Percentiles rank a stretch among this genome's conserved stretches.
Evolutionary conservation across 495 filamentous ascomycete genomes (phyloP).

Genomic region (Annulohypoxylon nitens): DNA sequence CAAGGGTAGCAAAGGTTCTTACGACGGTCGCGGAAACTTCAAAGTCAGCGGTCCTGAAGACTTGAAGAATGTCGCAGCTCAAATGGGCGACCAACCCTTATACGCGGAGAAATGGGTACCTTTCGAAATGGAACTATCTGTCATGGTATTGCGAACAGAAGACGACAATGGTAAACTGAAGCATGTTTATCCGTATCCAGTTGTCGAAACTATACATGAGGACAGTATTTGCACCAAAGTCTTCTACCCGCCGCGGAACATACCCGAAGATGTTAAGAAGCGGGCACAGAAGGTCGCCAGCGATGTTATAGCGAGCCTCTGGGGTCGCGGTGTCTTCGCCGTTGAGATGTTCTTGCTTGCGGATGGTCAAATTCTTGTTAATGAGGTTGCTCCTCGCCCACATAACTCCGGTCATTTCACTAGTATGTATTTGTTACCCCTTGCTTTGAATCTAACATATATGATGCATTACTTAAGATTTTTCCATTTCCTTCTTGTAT

Average conservation of each 20-base stretch:
- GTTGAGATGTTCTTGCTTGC: constrained; percentile 96
- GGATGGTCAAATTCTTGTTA: constrained; percentile 81
- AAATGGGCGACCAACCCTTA: constrained; percentile 76
- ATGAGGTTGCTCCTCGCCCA: constrained; percentile 94
- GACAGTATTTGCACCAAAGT: constrained; percentile 96
- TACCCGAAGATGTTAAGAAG: constrained; percentile 70
- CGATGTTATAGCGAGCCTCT: constrained; percentile 81
- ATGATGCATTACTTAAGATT: not conserved
- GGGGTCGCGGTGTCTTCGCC: constrained; percentile 93
- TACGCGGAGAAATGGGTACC: constrained; percentile 94
- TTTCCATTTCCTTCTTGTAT: not conserved
- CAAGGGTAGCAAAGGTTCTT: constrained; percentile 91
- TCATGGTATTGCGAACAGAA: constrained; percentile 94
- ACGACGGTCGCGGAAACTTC: constrained; percentile 94
- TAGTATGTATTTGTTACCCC: constrained; percentile 52
- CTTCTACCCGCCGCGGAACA: constrained; percentile 82
- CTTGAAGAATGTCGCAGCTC: constrained; percentile 74
- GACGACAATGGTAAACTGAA: constrained; percentile 68
- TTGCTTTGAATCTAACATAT: not conserved
- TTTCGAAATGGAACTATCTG: constrained; percentile 88
- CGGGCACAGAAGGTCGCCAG: constrained; percentile 82
- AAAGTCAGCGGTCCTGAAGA: constrained; percentile 76
- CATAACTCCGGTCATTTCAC: constrained; percentile 99
- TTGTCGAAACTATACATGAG: constrained; percentile 94
- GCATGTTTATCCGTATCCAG: constrained; percentile 79